Evolutionary conservation across 495 filamentous ascomycete genomes (phyloP).

Genomic region (Thozetella sp.): DNA sequence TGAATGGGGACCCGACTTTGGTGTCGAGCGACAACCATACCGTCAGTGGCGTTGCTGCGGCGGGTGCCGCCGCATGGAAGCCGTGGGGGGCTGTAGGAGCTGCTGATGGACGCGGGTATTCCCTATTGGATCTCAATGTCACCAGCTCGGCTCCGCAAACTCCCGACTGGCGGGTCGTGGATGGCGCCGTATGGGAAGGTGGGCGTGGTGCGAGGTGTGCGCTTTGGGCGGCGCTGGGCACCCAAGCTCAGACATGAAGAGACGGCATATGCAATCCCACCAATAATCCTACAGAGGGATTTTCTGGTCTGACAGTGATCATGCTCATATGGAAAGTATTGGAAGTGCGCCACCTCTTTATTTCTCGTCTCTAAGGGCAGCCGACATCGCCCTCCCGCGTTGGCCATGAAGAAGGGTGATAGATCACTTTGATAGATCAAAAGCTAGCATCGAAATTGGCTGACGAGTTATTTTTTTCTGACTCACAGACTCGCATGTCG

Average conservation of each 20-base stretch:
- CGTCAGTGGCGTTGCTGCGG: constrained; percentile 17
- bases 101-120: constrained; percentile 16
- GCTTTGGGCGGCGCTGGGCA: constrained; percentile 53
- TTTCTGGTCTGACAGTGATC: neutral
- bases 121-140: constrained; percentile 53
- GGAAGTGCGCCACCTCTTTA: no score
- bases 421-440: no score
- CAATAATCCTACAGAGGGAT: neutral
- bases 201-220: constrained; percentile 56
- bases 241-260: neutral
- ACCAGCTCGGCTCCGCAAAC: constrained; percentile 42
- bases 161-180: constrained; percentile 47
- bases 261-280: neutral
- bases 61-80: constrained; percentile 13
- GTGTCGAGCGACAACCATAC: constrained; percentile 21
- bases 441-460: no score
- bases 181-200: constrained; percentile 58
- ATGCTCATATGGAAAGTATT: no score
- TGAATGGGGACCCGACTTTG: constrained; percentile 49
- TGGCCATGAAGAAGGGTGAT: no score
- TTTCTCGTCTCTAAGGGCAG: no score
- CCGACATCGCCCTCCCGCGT: no score
- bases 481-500: no score
- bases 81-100: constrained; percentile 24
- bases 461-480: no score